Evolutionary conservation across 164 flowering plant genomes (phyloP).

Genomic region (Liquidambar formosana): DNA sequence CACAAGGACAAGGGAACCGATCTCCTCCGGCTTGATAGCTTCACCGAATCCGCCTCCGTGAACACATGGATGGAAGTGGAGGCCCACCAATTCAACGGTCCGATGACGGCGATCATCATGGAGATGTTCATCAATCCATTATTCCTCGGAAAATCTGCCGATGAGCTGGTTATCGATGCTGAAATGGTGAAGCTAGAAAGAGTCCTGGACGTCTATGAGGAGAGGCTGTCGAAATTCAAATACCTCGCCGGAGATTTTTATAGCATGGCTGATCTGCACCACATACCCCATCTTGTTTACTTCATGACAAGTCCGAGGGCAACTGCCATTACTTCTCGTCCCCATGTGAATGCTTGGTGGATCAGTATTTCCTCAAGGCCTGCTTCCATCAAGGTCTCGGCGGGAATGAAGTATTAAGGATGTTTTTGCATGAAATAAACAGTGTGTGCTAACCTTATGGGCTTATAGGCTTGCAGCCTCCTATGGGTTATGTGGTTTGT

Average conservation of each 20-base stretch:
- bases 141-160: not conserved
- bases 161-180: constrained; percentile 9
- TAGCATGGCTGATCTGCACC: constrained; percentile 23
- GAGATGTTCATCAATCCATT: constrained; percentile 6
- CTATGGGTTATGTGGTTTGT: too few species aligned
- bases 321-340: constrained; percentile 6
- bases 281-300: constrained; percentile 14
- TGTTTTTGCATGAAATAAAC: too few species aligned
- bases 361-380: constrained; percentile 19
- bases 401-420: not conserved
- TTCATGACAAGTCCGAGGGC: constrained; percentile 15
- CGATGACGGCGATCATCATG: not conserved
- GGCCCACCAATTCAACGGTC: constrained; percentile 13
- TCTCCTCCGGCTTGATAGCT: constrained; percentile 2
- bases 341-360: constrained; percentile 29
- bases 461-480: too few species aligned
- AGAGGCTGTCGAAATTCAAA: constrained; percentile 18
- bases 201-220: constrained; percentile 32
- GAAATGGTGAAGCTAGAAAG: constrained; percentile 15
- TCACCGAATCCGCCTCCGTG: constrained; percentile 4
- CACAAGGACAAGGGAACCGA: constrained; percentile 9
- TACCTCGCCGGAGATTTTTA: constrained; percentile 24
- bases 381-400: not conserved
- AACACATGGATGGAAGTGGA: constrained; percentile 25
- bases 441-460: too few species aligned